phyloP scores from a whole-genome alignment of 164 flowering plant genomes.

The Malania oleifera region DNA sequence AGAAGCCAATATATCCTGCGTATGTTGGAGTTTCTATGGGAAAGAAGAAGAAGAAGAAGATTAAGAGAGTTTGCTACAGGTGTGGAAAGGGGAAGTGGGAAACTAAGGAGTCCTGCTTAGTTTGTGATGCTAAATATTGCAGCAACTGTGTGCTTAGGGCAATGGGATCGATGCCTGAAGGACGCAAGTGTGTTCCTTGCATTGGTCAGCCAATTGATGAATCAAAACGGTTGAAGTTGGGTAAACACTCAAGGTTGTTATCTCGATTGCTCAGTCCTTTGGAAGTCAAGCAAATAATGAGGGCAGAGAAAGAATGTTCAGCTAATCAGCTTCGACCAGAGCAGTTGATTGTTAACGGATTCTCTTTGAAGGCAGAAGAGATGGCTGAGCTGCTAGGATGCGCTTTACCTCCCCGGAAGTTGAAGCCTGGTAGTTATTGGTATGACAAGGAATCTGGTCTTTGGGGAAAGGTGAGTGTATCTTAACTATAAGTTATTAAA shows the following conservation, averaged over 20 bases:
- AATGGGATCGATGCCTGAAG: slow-evolving; percentile 99
- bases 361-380: slow-evolving; percentile 74
- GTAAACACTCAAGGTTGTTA: slow-evolving; percentile 69
- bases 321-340: slow-evolving; percentile 98
- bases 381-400: slow-evolving; percentile 83
- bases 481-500: neutral
- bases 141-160: slow-evolving; percentile 89
- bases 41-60: slow-evolving; percentile 49
- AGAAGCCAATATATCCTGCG: slow-evolving; percentile 40
- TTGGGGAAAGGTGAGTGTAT: slow-evolving; percentile 84
- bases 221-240: slow-evolving; percentile 61
- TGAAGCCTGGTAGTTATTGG: slow-evolving; percentile 97
- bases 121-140: slow-evolving; percentile 88
- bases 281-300: slow-evolving; percentile 94
- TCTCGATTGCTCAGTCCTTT: slow-evolving; percentile 72
- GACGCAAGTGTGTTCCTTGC: slow-evolving; percentile 96
- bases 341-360: slow-evolving; percentile 80
- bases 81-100: slow-evolving; percentile 93
- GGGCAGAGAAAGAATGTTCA: slow-evolving; percentile 89
- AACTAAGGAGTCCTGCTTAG: slow-evolving; percentile 77
- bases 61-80: slow-evolving; percentile 52
- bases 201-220: slow-evolving; percentile 82
- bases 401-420: slow-evolving; percentile 68
- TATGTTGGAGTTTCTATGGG: slow-evolving; percentile 51
- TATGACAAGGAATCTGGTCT: slow-evolving; percentile 95